A percentile compares a stretch with the other conserved stretches of the same genome.
Conservation (phyloP, 805 yeast species). For the Wickerhamomyces bovis region DNA sequence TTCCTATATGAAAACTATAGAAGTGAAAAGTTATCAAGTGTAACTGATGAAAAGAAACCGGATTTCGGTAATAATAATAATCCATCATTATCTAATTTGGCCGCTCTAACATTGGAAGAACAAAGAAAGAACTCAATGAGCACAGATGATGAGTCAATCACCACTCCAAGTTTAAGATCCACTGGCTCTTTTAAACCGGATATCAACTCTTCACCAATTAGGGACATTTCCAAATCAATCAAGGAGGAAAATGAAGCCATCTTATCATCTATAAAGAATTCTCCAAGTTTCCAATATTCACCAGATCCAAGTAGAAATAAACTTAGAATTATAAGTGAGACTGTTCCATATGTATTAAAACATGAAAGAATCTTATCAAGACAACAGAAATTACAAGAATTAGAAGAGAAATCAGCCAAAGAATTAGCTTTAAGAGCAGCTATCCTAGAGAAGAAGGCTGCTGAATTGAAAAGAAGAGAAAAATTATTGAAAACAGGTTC, state of each 20-base stretch:
- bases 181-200: slow-evolving; percentile 15
- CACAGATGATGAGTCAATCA: slow-evolving; percentile 2
- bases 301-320: slow-evolving; percentile 48
- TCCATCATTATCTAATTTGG: slow-evolving; percentile 61
- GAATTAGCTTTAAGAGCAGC: slow-evolving; percentile 73
- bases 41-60: slow-evolving; percentile 29
- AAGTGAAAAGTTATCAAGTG: slow-evolving; percentile 65
- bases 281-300: slow-evolving; percentile 26
- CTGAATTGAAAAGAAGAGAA: slow-evolving; percentile 56
- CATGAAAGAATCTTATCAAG: slow-evolving; percentile 71
- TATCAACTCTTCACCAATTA: slow-evolving; percentile 30
- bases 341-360: slow-evolving; percentile 77
- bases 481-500: slow-evolving; percentile 35
- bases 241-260: slow-evolving; percentile 33
- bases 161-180: slow-evolving; percentile 11
- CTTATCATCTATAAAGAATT: slow-evolving; percentile 30
- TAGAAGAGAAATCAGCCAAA: slow-evolving; percentile 72
- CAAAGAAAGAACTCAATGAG: neutral
- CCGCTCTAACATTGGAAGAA: slow-evolving; percentile 33
- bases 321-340: slow-evolving; percentile 71
- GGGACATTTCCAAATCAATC: slow-evolving; percentile 29
- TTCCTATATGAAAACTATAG: slow-evolving; percentile 73
- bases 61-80: slow-evolving; percentile 26
- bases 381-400: slow-evolving; percentile 71
- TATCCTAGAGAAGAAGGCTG: slow-evolving; percentile 68